Evolutionary conservation across 1,284 basidiomycete genomes (phyloP).

Genomic region (Ganoderma boninense): DNA sequence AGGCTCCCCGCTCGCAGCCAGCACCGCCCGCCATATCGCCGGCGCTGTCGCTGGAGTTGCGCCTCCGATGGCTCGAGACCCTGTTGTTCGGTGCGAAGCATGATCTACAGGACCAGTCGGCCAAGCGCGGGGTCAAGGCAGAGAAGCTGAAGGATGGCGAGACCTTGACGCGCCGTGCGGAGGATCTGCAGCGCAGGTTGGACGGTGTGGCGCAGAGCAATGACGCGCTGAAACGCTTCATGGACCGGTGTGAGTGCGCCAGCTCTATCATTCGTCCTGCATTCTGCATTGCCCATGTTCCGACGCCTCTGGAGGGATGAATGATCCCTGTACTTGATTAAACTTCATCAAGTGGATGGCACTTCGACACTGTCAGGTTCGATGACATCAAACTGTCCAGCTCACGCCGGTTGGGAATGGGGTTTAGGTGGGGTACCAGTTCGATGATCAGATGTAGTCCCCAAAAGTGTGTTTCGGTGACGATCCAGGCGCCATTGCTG

Average conservation of each 20-base stretch:
- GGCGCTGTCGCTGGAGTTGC: constrained; percentile 70
- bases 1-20: constrained; percentile 9
- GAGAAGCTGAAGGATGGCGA: constrained; percentile 54
- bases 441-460: neutral
- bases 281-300: neutral
- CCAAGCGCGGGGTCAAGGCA: constrained; percentile 47
- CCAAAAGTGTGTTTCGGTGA: neutral
- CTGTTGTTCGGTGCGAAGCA: constrained; percentile 72
- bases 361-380: neutral
- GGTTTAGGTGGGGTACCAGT: neutral
- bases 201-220: constrained; percentile 66
- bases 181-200: constrained; percentile 66
- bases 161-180: constrained; percentile 63
- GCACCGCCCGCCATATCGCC: constrained; percentile 60
- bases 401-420: neutral
- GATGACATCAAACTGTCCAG: neutral
- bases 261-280: neutral
- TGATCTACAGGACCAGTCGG: constrained; percentile 42
- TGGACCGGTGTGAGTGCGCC: constrained; percentile 68
- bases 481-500: neutral
- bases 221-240: constrained; percentile 76
- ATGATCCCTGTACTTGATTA: neutral
- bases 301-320: neutral
- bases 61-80: constrained; percentile 80
- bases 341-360: neutral